These are phyloP conservation scores for Penicillium roqueforti DNA, from an alignment of 495 filamentous ascomycete species.

Conservation along the genomic window DNA sequence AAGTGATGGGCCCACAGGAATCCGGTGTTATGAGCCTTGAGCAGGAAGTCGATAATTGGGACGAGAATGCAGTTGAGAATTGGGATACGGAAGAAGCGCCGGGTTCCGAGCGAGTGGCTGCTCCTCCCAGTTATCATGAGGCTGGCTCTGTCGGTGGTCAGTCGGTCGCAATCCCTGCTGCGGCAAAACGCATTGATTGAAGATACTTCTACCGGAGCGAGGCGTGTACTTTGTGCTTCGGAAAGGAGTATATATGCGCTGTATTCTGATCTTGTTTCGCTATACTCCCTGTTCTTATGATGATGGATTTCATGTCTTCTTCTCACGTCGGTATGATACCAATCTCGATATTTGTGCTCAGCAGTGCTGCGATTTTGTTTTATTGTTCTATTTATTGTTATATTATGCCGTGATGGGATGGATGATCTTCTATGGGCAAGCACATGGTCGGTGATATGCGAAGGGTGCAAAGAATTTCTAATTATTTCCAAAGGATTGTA, in stretches of 20 bases:
- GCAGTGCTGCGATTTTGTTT: constrained; percentile 10
- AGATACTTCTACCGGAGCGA: not conserved
- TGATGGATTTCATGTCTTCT: constrained; percentile 20
- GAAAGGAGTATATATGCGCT: not conserved
- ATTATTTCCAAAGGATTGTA: not conserved
- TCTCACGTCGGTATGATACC: constrained; percentile 21
- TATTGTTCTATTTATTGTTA: constrained; percentile 8
- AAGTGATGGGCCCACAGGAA: constrained; percentile 56
- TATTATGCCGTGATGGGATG: not conserved
- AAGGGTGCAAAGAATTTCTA: not conserved
- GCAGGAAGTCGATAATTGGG: constrained; percentile 77
- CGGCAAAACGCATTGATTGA: constrained; percentile 23
- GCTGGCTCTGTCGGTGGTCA: constrained; percentile 1
- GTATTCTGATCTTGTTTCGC: not conserved
- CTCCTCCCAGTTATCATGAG: constrained; percentile 24
- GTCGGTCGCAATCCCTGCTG: not conserved
- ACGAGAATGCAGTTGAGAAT: constrained; percentile 70
- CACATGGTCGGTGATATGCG: not conserved
- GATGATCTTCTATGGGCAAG: not conserved
- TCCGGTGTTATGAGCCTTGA: constrained; percentile 55
- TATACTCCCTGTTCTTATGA: constrained; percentile 9
- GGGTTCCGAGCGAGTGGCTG: constrained; percentile 9
- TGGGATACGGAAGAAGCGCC: constrained; percentile 62
- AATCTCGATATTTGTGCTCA: constrained; percentile 10
- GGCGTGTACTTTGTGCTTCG: not conserved